These are phyloP conservation scores for Annulohypoxylon stygium DNA, from an alignment of 495 filamentous ascomycete species.

Conservation along the genomic window DNA sequence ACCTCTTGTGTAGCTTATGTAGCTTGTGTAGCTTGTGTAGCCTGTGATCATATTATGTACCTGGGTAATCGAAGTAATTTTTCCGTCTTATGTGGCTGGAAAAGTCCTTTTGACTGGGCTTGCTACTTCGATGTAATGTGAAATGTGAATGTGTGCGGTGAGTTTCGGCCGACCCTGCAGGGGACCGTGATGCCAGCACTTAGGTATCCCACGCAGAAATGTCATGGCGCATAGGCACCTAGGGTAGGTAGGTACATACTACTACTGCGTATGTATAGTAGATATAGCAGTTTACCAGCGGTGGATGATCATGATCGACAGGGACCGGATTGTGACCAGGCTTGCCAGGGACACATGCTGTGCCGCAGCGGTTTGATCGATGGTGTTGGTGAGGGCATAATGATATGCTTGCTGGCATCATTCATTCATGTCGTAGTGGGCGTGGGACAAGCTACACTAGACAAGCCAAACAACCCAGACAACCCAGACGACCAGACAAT, in stretches of 20 bases:
- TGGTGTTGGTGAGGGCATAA: conserved; percentile 17
- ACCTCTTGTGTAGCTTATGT: background rate
- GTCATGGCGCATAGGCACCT: conserved; percentile 33
- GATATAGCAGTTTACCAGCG: conserved; percentile 16
- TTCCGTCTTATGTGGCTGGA: conserved; percentile 32
- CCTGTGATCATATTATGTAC: background rate
- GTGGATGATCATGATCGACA: conserved; percentile 45
- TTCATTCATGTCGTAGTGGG: conserved; percentile 11
- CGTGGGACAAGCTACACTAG: background rate
- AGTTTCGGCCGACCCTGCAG: conserved; percentile 31
- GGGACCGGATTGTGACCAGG: conserved; percentile 35
- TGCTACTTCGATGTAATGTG: conserved; percentile 2
- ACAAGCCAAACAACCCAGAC: background rate
- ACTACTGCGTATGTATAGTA: background rate
- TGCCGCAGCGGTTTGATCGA: conserved; percentile 36
- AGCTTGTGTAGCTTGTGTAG: too few species aligned
- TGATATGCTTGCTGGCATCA: conserved; percentile 33
- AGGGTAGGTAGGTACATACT: background rate
- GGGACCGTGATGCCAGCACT: conserved; percentile 29
- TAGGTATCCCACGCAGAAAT: conserved; percentile 27
- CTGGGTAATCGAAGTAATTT: background rate
- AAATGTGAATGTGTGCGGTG: conserved; percentile 17
- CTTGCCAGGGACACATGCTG: conserved; percentile 15
- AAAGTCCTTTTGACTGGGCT: conserved; percentile 3
- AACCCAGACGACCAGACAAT: background rate